Conservation (phyloP, 768 basidiomycete genomes). For the Sistotremastrum niveocremeum region DNA sequence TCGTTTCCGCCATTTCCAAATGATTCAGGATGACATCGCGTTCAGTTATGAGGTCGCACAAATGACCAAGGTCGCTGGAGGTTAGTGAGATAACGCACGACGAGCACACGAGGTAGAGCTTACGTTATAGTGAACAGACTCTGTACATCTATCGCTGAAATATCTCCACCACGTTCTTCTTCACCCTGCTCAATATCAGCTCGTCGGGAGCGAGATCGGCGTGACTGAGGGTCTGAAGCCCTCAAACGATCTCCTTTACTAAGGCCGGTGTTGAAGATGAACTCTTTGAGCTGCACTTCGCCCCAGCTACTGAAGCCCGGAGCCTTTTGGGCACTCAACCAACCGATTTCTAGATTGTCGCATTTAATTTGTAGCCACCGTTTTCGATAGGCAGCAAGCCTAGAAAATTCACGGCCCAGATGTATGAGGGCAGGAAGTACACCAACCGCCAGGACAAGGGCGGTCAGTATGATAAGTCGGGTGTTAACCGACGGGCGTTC, state of each 20-base stretch:
- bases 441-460: constrained; percentile 46
- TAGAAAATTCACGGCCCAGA: constrained; percentile 50
- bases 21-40: constrained; percentile 67
- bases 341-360: constrained; percentile 60
- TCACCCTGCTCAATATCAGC: constrained; percentile 1
- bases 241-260: constrained; percentile 20
- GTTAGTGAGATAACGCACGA: neutral
- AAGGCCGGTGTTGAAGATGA: constrained; percentile 50
- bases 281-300: constrained; percentile 59
- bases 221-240: neutral
- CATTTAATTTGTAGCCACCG: constrained; percentile 54
- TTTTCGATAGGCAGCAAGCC: constrained; percentile 36
- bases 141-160: constrained; percentile 49
- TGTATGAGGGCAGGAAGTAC: constrained; percentile 52
- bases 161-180: constrained; percentile 24
- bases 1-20: constrained; percentile 67
- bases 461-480: constrained; percentile 57
- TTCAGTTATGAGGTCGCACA: constrained; percentile 60
- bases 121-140: constrained; percentile 68
- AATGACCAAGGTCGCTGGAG: constrained; percentile 48
- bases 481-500: constrained; percentile 34
- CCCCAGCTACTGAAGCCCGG: constrained; percentile 63
- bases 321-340: constrained; percentile 48
- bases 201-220: neutral
- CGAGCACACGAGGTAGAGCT: constrained; percentile 9